Evolutionary conservation across 177 flowering plant genomes (phyloP).

Genomic region (Tripterygium wilfordii): DNA sequence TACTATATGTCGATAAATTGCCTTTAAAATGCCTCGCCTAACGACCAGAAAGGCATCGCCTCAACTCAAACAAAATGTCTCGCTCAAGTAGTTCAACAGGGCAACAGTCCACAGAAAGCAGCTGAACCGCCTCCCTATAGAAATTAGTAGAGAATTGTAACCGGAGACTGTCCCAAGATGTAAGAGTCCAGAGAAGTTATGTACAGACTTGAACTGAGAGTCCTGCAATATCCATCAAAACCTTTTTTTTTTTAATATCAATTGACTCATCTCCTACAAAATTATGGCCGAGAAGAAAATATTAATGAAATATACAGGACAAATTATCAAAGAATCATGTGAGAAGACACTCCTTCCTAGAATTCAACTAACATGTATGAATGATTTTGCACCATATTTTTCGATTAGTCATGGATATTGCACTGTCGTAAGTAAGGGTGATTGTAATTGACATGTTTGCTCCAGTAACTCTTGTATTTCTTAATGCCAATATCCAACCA

Average conservation of each 20-base stretch:
- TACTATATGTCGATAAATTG: no score
- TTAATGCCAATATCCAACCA: constrained; percentile 83
- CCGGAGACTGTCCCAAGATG: no score
- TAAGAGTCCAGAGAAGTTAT: no score
- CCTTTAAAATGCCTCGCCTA: no score
- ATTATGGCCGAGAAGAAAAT: constrained; percentile 14
- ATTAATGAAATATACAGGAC: constrained; percentile 21
- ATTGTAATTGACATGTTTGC: constrained; percentile 43
- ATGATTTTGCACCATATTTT: no score
- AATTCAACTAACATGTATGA: no score
- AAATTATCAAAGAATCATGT: constrained; percentile 17
- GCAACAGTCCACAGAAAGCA: no score
- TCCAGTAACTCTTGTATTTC: constrained; percentile 77
- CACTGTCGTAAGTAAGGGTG: constrained; percentile 78
- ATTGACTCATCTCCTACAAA: constrained; percentile 24
- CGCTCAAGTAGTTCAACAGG: no score
- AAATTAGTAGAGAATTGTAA: no score
- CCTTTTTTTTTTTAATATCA: constrained; percentile 19
- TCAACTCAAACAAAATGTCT: no score
- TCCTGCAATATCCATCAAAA: constrained; percentile 9
- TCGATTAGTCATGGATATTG: constrained; percentile 62
- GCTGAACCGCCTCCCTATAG: no score
- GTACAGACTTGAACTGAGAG: constrained; percentile 17
- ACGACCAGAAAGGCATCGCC: no score
- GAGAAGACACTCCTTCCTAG: constrained; percentile 1